Evolutionary conservation across 371 early-diverging fungal species (phyloP), one percentile per base, ranked within the genome.

Genomic region (Thermomucor indicae-seudaticae): DNA sequence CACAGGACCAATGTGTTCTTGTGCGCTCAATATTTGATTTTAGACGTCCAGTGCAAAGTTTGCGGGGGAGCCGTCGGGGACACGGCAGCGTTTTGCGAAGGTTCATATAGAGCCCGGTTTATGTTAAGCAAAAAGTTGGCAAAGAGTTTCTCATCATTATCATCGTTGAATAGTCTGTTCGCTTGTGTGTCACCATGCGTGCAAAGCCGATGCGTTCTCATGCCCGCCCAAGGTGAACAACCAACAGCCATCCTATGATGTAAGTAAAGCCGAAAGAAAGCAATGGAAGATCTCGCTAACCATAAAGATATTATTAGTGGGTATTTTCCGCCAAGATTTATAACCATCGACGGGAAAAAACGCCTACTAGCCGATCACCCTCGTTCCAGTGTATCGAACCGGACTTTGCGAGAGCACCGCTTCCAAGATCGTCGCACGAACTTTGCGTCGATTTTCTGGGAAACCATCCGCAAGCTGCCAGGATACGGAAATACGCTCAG

Each of bases 201-300:
- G 73, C 47, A 69, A 59, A 51, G 53, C 57, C 27, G 29, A 41
- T 16, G 66, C 72, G 27, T 68, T 67, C 49, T 72, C 72, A 20
- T 72, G 72, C 53, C 72, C 68, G 31, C 71, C 71, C 16, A 70
- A 64, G 49, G 66, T 74, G 3, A 70, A 67, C 24, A 62, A 70
- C 20, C 75, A 74, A 24, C 75, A 74, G 17, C 75, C 70, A 22
- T 67, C 70, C 5, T 74, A 74, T 41, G 70, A 67, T 44, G 70
- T 64, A 60, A 52, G 60, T 46, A 23, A 12, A 25, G 28, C 17
- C 11, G 17, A 8, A 16, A 25, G 1, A 17, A 16, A 39, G 5
- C 16, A 24, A 19, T 35, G 35, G n/a, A 19, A 16, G 23, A 40
- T 19, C 2, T 27, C 6, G n/a, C 27, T 34, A 37, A 37, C 37